Evolutionary conservation across 2,329 filamentous ascomycete species (phyloP).

Genomic region (Colletotrichum liriopes): DNA sequence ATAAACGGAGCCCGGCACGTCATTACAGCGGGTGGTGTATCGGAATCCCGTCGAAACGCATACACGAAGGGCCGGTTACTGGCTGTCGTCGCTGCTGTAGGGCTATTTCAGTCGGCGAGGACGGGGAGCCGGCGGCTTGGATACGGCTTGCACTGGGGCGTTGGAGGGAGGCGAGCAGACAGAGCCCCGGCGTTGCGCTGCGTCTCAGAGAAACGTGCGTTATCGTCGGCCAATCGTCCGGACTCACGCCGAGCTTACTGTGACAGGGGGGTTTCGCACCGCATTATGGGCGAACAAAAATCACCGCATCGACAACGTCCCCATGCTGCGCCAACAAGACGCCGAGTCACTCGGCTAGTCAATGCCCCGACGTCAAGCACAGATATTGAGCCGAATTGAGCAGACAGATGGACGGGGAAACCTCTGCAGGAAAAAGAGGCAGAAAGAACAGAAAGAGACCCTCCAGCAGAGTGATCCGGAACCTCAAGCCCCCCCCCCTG

Average conservation of each 20-base stretch:
- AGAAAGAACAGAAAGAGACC: conserved; percentile 7
- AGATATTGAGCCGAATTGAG: background rate
- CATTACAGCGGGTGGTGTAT: conserved; percentile 28
- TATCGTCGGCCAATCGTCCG: conserved; percentile 38
- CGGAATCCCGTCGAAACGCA: conserved; percentile 39
- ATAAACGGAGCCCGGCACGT: conserved; percentile 22
- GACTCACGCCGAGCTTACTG: conserved; percentile 19
- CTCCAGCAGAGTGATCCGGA: conserved; percentile 7
- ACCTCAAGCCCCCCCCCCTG: background rate
- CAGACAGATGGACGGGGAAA: background rate
- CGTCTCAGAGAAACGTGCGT: conserved; percentile 23
- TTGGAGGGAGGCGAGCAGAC: background rate
- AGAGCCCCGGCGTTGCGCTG: conserved; percentile 29
- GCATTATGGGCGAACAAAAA: background rate
- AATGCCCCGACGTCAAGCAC: background rate
- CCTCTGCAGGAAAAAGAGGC: background rate
- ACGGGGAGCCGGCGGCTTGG: conserved; percentile 6
- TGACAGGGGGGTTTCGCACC: conserved; percentile 24
- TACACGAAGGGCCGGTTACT: conserved; percentile 30
- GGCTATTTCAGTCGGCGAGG: conserved; percentile 26
- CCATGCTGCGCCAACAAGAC: conserved; percentile 1
- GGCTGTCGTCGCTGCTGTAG: conserved; percentile 11
- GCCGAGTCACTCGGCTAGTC: background rate
- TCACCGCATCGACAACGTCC: background rate
- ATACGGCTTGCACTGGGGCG: conserved; percentile 3